Evolutionary conservation across 1,284 basidiomycete species (phyloP), one percentile per base, ranked within the genome.

Genomic region (Cutaneotrichosporon sp.): DNA sequence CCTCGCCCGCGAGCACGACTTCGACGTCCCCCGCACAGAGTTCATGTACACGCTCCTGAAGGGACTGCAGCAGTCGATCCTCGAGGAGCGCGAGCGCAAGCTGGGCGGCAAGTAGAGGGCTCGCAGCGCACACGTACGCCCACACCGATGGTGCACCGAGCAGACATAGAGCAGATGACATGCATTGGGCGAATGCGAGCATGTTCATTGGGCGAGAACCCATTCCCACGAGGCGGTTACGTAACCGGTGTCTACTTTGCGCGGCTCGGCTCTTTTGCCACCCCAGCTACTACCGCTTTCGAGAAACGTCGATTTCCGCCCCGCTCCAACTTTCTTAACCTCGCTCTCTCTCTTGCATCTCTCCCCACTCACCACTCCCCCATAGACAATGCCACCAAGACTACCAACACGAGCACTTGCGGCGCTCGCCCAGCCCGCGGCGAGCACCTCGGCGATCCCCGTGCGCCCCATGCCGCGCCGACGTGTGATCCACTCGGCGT

Each of bases 1-100:
- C n/a, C 64, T 79, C n/a, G 78, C 73, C 0, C 47, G 66, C 20
- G 58, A 69, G 49, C 54, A 68, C 51, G 64, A 61, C 22, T 52
- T 74, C 36, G 52, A 64, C 4, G 70, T 69, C 5, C 76, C 76
- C 0, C 58, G 69, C 16, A 51, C 73, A 20, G 71, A 71, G 27
- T 70, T 73, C 50, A 67, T 62, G 3, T 77, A 77, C 62, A 70
- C 75, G 0, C 59, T 77, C 45, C 59, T 78, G 53, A 75, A 73
- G 58, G 75, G 73, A 4, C 57, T 76, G 31, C 74, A 79, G 62
- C 16, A 45, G 51, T 57, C 51, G 4, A 62, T 64, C 33, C 49
- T 65, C 36, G 38, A 51, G 51, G 51, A 34, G 20, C 51, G 51
- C 20, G 22, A 53, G 47, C 45, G 45, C 24, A 46, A 25, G 11